These are phyloP conservation scores for Pholiota adiposa DNA, from an alignment of 1,284 basidiomycete genomes.

Conservation along the genomic window DNA sequence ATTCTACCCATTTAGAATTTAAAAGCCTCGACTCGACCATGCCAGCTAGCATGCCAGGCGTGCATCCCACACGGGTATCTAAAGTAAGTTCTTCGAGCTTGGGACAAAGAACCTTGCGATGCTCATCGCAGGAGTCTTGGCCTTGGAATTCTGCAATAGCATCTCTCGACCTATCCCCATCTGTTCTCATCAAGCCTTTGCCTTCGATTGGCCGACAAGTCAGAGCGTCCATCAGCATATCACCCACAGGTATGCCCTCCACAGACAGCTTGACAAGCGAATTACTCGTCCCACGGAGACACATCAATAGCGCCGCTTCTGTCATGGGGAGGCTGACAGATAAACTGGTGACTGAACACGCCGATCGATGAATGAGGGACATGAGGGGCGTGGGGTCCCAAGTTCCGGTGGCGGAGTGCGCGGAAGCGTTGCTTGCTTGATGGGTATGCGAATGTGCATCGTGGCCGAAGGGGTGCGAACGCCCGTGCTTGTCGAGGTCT, in stretches of 20 bases:
- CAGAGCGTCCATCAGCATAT: slow-evolving; percentile 21
- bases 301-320: slow-evolving; percentile 28
- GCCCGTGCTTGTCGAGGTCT: slow-evolving; percentile 20
- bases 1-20: not conserved
- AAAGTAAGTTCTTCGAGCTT: slow-evolving; percentile 26
- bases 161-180: not conserved
- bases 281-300: slow-evolving; percentile 25
- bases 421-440: slow-evolving; percentile 11
- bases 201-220: slow-evolving; percentile 15
- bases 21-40: slow-evolving; percentile 29
- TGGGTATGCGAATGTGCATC: slow-evolving; percentile 13
- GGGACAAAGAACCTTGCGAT: slow-evolving; percentile 21
- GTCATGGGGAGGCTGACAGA: slow-evolving; percentile 30
- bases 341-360: slow-evolving; percentile 31
- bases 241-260: slow-evolving; percentile 22
- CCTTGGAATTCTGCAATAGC: not conserved
- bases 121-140: not conserved
- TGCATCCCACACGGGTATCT: slow-evolving; percentile 25
- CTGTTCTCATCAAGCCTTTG: not conserved
- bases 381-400: slow-evolving; percentile 31
- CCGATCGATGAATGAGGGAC: slow-evolving; percentile 30
- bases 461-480: slow-evolving; percentile 14
- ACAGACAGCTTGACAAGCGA: slow-evolving; percentile 29
- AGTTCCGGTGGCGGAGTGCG: slow-evolving; percentile 13
- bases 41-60: slow-evolving; percentile 20